These are phyloP conservation scores for Kwoniella dejecticola DNA, from an alignment of 768 basidiomycete genomes.

Conservation along the genomic window DNA sequence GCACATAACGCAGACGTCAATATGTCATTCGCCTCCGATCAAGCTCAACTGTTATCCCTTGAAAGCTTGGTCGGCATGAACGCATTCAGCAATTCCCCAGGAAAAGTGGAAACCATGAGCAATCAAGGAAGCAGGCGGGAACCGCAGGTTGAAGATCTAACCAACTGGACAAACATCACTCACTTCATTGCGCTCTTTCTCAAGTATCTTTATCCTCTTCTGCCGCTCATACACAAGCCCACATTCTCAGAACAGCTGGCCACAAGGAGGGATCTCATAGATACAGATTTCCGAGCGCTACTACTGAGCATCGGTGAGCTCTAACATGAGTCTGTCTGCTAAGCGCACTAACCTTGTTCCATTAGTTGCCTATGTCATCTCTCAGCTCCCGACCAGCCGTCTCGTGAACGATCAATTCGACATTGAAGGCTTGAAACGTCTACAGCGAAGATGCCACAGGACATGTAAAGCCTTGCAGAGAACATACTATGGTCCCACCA, in stretches of 20 bases:
- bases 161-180: constrained; percentile 43
- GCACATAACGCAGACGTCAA: background rate
- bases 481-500: constrained; percentile 47
- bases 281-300: constrained; percentile 46
- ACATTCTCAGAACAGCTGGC: constrained; percentile 48
- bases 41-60: constrained; percentile 41
- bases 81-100: constrained; percentile 2
- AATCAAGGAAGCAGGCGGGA: constrained; percentile 1
- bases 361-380: constrained; percentile 51
- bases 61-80: constrained; percentile 37
- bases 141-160: constrained; percentile 45
- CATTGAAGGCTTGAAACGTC: constrained; percentile 44
- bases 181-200: constrained; percentile 48
- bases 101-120: background rate
- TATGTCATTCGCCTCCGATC: constrained; percentile 31
- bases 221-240: constrained; percentile 47
- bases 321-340: background rate
- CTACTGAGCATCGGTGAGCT: constrained; percentile 46
- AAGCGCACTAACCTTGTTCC: background rate
- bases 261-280: constrained; percentile 41
- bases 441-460: constrained; percentile 46
- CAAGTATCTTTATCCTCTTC: constrained; percentile 44
- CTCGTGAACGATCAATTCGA: constrained; percentile 46
- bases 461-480: constrained; percentile 43
- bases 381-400: constrained; percentile 43